These are phyloP conservation scores for Cantharellus anzutake DNA, from an alignment of 768 basidiomycete species.

Conservation along the genomic window DNA sequence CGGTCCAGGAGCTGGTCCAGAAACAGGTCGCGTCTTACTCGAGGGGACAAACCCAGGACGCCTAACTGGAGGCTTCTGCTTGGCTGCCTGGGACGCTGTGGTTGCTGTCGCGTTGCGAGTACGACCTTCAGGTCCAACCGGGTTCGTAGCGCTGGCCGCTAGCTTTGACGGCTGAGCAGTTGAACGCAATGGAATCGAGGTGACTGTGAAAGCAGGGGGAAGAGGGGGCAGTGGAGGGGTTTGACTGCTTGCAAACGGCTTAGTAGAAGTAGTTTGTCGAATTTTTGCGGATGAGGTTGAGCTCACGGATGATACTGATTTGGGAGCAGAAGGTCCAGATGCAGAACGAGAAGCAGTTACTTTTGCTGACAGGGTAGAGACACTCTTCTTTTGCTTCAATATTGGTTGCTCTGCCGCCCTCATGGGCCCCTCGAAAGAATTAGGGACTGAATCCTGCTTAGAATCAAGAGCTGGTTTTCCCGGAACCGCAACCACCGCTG, in stretches of 20 bases:
- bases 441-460: not conserved
- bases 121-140: not conserved
- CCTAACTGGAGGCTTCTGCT: slow-evolving; percentile 4
- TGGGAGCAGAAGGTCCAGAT: not conserved
- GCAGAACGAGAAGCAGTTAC: not conserved
- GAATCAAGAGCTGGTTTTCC: not conserved
- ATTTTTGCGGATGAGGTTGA: not conserved
- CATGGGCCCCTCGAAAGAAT: no score
- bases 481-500: not conserved
- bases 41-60: not conserved
- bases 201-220: not conserved
- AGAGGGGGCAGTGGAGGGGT: no score
- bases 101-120: not conserved
- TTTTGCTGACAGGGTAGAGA: no score
- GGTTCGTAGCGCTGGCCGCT: not conserved
- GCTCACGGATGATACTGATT: not conserved
- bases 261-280: not conserved
- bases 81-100: slow-evolving; percentile 6
- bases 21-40: not conserved
- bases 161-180: not conserved
- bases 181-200: not conserved
- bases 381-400: no score
- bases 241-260: not conserved
- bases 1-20: not conserved
- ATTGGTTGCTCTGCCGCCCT: no score